These are phyloP conservation scores for Peronospora tabacina DNA, from an alignment of 352 stramenopile species.

Conservation along the genomic window DNA sequence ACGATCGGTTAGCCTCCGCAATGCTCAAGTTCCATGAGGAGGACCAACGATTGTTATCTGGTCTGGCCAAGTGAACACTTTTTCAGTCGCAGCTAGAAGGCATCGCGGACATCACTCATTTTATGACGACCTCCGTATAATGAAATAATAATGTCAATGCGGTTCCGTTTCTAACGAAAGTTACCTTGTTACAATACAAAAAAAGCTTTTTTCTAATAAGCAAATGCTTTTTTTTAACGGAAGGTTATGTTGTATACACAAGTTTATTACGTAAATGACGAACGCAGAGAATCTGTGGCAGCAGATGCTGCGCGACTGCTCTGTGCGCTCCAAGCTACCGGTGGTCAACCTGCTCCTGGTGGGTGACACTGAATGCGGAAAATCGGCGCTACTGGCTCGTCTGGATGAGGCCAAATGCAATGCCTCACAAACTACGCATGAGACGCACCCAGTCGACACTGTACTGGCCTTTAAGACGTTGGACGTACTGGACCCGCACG, in stretches of 20 bases:
- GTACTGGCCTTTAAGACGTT: conserved; percentile 57
- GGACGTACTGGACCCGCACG: conserved; percentile 57
- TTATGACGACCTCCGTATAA: background rate
- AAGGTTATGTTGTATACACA: background rate
- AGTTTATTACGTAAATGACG: conserved; percentile 5
- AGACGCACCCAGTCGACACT: conserved; percentile 33
- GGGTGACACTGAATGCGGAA: conserved; percentile 66
- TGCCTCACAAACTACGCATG: conserved; percentile 9
- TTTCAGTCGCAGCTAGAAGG: too few relatives aligned
- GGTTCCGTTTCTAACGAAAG: background rate
- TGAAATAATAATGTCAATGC: too few relatives aligned
- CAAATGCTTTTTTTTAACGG: too few relatives aligned
- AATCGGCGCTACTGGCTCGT: conserved; percentile 54
- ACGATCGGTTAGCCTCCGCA: conserved; percentile 25
- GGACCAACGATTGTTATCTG: background rate
- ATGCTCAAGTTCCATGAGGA: background rate
- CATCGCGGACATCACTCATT: background rate
- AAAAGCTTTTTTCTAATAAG: background rate
- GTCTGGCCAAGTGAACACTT: background rate
- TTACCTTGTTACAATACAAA: background rate
- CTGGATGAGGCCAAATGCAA: conserved; percentile 38
- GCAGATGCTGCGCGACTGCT: conserved; percentile 76
- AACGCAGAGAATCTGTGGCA: conserved; percentile 59
- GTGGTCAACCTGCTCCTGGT: conserved; percentile 59
- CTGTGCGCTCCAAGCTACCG: conserved; percentile 66